Base-by-base conservation (phyloP, 805 yeast genomes). In the Maudiozyma bulderi region DNA sequence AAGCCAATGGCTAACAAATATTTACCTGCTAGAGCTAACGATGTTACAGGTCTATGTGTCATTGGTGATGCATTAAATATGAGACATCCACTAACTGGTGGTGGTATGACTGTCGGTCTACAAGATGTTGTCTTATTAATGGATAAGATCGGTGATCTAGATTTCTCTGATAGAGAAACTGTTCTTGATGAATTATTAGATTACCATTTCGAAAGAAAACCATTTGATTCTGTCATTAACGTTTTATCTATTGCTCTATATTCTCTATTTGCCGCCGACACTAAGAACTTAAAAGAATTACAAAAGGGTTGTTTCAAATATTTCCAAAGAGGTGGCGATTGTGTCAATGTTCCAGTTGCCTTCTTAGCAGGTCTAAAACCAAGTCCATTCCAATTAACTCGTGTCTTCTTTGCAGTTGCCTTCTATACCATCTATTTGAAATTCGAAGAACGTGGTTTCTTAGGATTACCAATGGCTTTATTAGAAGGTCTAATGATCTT, bases 21-120 rank as follows among this genome's bases (percentile, higher is more conserved):
- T 67, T 72, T 93, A 46, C 78, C 95, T 28, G 97, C 97, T 1
- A 73, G 78, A 49, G 73, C 74, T 46, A 90, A 88, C 62, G 72
- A 72, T 32, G 73, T 78, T 41, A 82, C 81, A 9, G 99, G 99
- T 10, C 70, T 88, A 44, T 73, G 93, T 37, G 75, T 91, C 56
- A 63, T 93, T 35, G 99, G 99, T 45, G 99, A 93, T 65, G 86
- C 99, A 1, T 74, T 90, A 57, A 93, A 93, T 66, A 93, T 93
- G 97, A 78, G 99, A 65, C 99, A 93, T 65, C 99, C 99, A 30
- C 76, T 93, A 52, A 93, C 98, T 1, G 99, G 99, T 47, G 99
- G 99, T 54, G 99, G 99, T 52, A 93, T 93, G 99, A 89, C 98
- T 29, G 99, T 93, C 41, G 97, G 96, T 2, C 72, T 93, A 52